Evolutionary conservation across 352 stramenopile genomes (phyloP), one percentile per base, ranked within the genome.

Genomic region (Globisporangium paroecandrum): DNA sequence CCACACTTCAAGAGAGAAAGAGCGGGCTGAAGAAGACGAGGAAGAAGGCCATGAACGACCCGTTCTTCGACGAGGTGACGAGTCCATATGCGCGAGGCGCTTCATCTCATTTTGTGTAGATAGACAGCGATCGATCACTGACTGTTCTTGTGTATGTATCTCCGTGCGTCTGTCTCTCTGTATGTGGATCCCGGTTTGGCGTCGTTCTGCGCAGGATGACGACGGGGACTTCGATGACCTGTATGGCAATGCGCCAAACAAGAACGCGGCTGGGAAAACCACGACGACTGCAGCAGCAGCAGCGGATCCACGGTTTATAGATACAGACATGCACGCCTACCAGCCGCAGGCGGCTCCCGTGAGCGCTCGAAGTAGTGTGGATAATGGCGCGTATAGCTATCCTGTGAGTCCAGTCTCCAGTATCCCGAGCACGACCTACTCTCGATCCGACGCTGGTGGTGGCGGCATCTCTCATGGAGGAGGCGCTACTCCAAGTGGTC

Each of bases 181-280:
- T 61, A 13, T 13, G n/a, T 29, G 29, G 41, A 7, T 22, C 57
- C 34, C 38, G 3, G 3, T 1, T 32, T 22, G 58, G 47, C 53
- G n/a, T n/a, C 3, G 29, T 18, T 27, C 4, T 12, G 6, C 4
- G 13, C 43, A 70, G 65, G 69, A 93, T 76, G 85, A 91, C 74
- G 80, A 89, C 65, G 83, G 77, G 18, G 85, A 89, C 65, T 93
- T 93, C 58, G 85, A 91, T 61, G 85, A 93, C 77, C 74, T 90
- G 57, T 93, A 93, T 55, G 77, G 70, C 20, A 71, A 91, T 77
- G 72, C 83, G 38, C 89, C 83, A 46, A 76, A 65, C 51, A 72
- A 76, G 58, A 65, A 53, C 56, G 53, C 34, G 27, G n/a, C 51
- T n/a, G 62, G 57, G 69, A 8, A 29, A 64, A 9, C 38, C 54